Base-by-base conservation (phyloP, 345 rosid genomes). In the Noccaea caerulescens region DNA sequence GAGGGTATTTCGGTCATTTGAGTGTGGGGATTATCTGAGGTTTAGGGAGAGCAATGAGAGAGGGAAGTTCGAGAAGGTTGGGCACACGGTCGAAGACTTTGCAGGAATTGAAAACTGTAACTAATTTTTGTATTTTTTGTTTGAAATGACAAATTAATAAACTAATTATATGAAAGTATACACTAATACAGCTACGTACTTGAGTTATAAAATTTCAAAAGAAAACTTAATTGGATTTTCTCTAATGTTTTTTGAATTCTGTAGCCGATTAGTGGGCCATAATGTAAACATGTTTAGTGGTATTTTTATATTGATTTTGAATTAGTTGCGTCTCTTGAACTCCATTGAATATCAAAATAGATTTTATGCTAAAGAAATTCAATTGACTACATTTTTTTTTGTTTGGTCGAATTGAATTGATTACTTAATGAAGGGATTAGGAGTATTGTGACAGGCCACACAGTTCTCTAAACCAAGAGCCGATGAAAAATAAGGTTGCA, bases 21-120 rank as follows among this genome's bases (percentile, higher is more conserved):
- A 67, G 3, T 91, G 96, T 80, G 64, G 69, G 71, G 88, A 86
- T 55, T 88, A 88, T 79, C 18, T 87, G 72, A 86, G 72, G 73
- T 88, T 85, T 18, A 82, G 96, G 72, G 91, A 85, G 78, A 88
- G 72, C n/a, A 82, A 75, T 6, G 97, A 82, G 75, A 88, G 49
- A 25, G 92, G 93, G 12, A 84, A 86, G 75, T 88, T 88, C 54
- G 93, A 91, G 75, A 91, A 82, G 75, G 86, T 88, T 62, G 85
- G 85, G 8, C 62, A 81, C 60, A 86, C 94, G 7, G 88, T 88
- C 11, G 75, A 84, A 41, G 90, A 85, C 81, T 91, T 91, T 77
- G 95, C 97, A 10, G 81, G 84, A 44, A 58, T 38, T 58, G 58
- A 52, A 34, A 37, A 8, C 11, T 10, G 36, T 43, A 16, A 9